These are phyloP conservation scores for Pecoramyces ruminantium DNA, from an alignment of 192 early-diverging fungal species.

Conservation along the genomic window DNA sequence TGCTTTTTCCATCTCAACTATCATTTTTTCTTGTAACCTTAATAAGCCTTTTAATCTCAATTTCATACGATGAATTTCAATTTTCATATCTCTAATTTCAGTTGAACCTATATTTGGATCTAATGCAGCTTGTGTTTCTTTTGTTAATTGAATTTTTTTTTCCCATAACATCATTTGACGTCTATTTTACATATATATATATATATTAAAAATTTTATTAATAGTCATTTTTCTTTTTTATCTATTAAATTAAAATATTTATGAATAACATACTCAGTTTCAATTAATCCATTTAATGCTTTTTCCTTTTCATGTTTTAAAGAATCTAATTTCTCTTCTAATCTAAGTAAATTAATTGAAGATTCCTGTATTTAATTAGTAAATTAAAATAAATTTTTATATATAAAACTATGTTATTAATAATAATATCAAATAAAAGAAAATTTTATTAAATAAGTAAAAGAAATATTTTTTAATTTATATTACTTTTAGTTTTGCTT, in stretches of 20 bases:
- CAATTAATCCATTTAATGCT: constrained; percentile 31
- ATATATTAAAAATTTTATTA: background rate
- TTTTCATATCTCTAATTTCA: constrained; percentile 36
- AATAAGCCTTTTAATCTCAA: constrained; percentile 34
- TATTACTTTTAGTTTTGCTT: constrained; percentile 26
- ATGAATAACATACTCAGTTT: constrained; percentile 31
- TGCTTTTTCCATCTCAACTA: constrained; percentile 45
- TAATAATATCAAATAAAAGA: background rate
- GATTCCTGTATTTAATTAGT: constrained; percentile 12
- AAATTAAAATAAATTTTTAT: no score
- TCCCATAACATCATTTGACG: constrained; percentile 50
- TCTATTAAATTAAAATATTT: no score
- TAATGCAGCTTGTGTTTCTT: constrained; percentile 42
- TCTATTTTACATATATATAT: constrained; percentile 7
- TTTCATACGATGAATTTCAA: constrained; percentile 47
- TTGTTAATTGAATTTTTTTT: constrained; percentile 48
- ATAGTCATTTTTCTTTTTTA: constrained; percentile 4
- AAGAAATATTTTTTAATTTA: background rate
- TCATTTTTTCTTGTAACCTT: constrained; percentile 47
- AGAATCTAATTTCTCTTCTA: constrained; percentile 26
- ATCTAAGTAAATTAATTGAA: constrained; percentile 25
- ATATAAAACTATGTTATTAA: no score
- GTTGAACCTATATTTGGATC: constrained; percentile 44
- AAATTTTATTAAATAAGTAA: no score
- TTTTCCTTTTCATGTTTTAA: constrained; percentile 26